Evolutionary conservation across 345 rosid species (phyloP).

Genomic region (thale cress (Arabidopsis thaliana)): TAIR10.1 NC_003076.8:8126501-8127000

Average conservation of each 20-base stretch:
- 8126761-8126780: background rate
- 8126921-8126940: background rate
- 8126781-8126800: conserved; percentile 4
- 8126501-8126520: background rate
- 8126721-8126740: conserved; percentile 5
- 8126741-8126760: conserved; percentile 3
- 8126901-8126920: conserved; percentile 25
- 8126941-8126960: background rate
- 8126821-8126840: background rate
- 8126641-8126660: conserved; percentile 18
- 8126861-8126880: conserved; percentile 33
- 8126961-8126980: conserved; percentile 11
- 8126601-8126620: conserved; percentile 33
- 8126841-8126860: conserved; percentile 19
- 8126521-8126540: conserved; percentile 31
- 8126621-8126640: conserved; percentile 15
- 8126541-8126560: conserved; percentile 26
- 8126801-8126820: background rate
- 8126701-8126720: conserved; percentile 32
- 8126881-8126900: conserved; percentile 25
- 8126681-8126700: conserved; percentile 11
- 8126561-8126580: conserved; percentile 29
- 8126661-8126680: background rate
- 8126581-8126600: conserved; percentile 18
- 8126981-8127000: conserved; percentile 23